Base-by-base conservation (phyloP, 2,329 filamentous ascomycete genomes). In the Cladosporium halotolerans region DNA sequence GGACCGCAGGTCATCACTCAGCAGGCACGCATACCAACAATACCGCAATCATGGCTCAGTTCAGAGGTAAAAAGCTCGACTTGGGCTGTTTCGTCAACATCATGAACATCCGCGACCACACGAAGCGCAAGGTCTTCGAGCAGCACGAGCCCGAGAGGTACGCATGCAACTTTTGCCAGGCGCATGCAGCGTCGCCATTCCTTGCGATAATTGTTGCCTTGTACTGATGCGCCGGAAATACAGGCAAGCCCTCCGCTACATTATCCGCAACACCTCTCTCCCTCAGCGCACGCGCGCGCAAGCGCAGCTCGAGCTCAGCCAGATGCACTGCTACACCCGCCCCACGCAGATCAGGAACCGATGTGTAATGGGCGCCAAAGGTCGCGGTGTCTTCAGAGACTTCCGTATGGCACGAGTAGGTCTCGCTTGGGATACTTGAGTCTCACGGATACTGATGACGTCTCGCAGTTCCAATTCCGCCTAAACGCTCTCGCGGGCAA, bases 281-380 rank as follows among this genome's bases (percentile, higher is more conserved):
- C 83, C 91, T 1, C 78, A 84, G 53, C 83, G 91, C 66, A 84
- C 87, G 48, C 88, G 95, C 65, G 89, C 89, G 57, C 88, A 95
- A 70, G 93, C 93, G 40, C 92, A 97, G 76, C 82, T 99, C 53
- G 86, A 97, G 74, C 79, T 99, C 60, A 83, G 86, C 3, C 86
- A 95, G 74, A 96, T 97, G 92, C 91, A 96, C 76, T 84, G 83
- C 77, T 97, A 97, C 74, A 97, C 93, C 34, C 81, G 91, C 57
- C 83, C 89, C 55, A 96, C 92, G 46, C 91, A 96, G 77, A 91
- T 99, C 70, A 85, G 86, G 71, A 97, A 96, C 74, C 79, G 93
- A 62, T 99, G 93, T 76, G 85, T 95, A 50, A 81, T 92, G 69
- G 90, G 90, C 60, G 93, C 93, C n/a, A 90, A 89, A 70, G 86